A percentile compares a stretch with the other conserved stretches of the same genome.
These are phyloP conservation scores for Cladophialophora exuberans DNA, from an alignment of 2,329 filamentous ascomycete species.

Conservation along the genomic window DNA sequence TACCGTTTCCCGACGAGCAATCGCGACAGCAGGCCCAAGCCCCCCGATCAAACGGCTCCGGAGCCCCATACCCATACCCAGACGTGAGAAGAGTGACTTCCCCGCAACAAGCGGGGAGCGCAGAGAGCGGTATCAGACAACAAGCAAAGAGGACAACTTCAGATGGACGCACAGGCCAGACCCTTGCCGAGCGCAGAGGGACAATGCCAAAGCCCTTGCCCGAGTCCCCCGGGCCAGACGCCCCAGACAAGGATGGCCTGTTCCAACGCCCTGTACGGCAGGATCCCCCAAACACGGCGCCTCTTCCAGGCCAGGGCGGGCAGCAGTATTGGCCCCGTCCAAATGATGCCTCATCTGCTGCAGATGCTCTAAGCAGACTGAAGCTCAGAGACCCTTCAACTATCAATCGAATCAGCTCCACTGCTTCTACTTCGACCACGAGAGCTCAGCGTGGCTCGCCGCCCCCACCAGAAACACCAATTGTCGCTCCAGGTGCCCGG, in stretches of 20 bases:
- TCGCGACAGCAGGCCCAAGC: conserved; percentile 43
- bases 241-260: conserved; percentile 75
- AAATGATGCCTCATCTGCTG: conserved; percentile 33
- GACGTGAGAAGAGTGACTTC: conserved; percentile 40
- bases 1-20: conserved; percentile 73
- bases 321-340: conserved; percentile 68
- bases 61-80: conserved; percentile 45
- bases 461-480: conserved; percentile 89
- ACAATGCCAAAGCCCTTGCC: conserved; percentile 78
- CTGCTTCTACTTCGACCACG: conserved; percentile 90
- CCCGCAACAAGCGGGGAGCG: conserved; percentile 27
- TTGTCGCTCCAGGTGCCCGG: conserved; percentile 67
- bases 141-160: conserved; percentile 44
- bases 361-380: conserved; percentile 41
- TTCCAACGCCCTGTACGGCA: conserved; percentile 67
- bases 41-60: conserved; percentile 38
- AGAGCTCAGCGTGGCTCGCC: conserved; percentile 89
- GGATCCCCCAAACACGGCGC: conserved; percentile 34
- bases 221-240: conserved; percentile 76
- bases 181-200: conserved; percentile 78
- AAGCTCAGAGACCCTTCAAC: conserved; percentile 57
- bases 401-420: conserved; percentile 71
- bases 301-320: conserved; percentile 60
- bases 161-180: conserved; percentile 60
- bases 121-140: conserved; percentile 31